Evolutionary conservation across 306 rosid species (phyloP), one percentile per base, ranked within the genome.

Genomic region (cucumber (Cucumis sativus)): DNA sequence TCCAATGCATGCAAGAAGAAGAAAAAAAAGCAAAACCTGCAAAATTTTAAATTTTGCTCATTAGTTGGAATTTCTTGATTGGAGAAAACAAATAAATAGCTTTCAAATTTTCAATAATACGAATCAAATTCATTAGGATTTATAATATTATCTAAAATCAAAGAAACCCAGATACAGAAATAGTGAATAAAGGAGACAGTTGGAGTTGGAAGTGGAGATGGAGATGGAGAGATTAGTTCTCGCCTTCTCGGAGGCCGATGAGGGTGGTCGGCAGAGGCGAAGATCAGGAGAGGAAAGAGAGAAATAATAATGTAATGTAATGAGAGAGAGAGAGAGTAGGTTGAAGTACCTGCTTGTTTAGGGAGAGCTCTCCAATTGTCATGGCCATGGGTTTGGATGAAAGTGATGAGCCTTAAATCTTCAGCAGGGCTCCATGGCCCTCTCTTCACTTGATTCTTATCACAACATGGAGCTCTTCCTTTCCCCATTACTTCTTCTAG

Each of bases 281-380:
- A 8, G 17, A 13, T 30, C 69, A 56, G 58, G 43, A 63, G 52
- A 33, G 41, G 35, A 37, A 17, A 40, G 41, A 78, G 74, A 78
- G 63, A 66, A n/a, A 76, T 1, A n/a, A 76, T 1, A 4, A 13
- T 21, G 16, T 60, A 54, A 54, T 17, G 67, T 1, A 10, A 45
- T 45, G 15, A 1, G 30, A 28, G 30, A 45, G 30, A 45, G n/a
- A 51, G 56, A 51, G 14, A 15, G 7, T 4, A 13, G 14, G 14
- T 5, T 43, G 49, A 45, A 14, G 25, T 79, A 95, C 98, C 98
- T n/a, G 98, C 89, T 88, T 85, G 97, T 79, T 84, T 92, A 7
- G 98, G 98, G 78, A 95, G 97, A 77, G 97, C 82, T 61, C 98
- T 85, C 98, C 98, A 95, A 77, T 95, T 95, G n/a, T 88, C 91